These are phyloP conservation scores for Coemansia sp. DNA, from an alignment of 192 early-diverging fungal genomes.

Conservation along the genomic window DNA sequence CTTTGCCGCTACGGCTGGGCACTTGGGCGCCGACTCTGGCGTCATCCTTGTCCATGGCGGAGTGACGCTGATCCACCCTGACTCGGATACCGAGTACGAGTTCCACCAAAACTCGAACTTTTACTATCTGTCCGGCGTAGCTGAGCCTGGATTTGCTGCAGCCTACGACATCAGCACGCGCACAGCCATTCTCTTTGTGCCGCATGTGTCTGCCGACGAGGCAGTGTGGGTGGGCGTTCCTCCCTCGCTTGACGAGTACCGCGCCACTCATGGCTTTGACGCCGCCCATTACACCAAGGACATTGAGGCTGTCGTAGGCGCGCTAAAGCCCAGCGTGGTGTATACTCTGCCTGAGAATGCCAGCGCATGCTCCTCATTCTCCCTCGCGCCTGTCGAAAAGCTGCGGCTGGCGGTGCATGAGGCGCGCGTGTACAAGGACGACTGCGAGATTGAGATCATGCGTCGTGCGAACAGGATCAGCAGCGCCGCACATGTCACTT, in stretches of 20 bases:
- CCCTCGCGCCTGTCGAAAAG: constrained; percentile 18
- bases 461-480: constrained; percentile 77
- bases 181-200: constrained; percentile 67
- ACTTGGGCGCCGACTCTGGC: constrained; percentile 60
- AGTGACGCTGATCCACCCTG: constrained; percentile 58
- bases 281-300: constrained; percentile 64
- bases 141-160: constrained; percentile 71
- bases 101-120: constrained; percentile 91
- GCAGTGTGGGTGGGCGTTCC: constrained; percentile 83
- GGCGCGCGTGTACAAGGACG: constrained; percentile 77
- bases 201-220: constrained; percentile 63
- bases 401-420: constrained; percentile 70
- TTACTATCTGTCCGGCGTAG: constrained; percentile 79
- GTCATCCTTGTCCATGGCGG: constrained; percentile 64
- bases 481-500: constrained; percentile 70
- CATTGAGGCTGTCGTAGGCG: constrained; percentile 50
- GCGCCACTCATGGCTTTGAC: constrained; percentile 68
- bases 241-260: constrained; percentile 58
- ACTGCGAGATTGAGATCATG: constrained; percentile 74
- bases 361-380: neutral
- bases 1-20: constrained; percentile 59
- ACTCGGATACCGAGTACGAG: constrained; percentile 76
- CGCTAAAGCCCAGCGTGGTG: constrained; percentile 46
- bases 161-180: constrained; percentile 66
- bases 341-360: constrained; percentile 49